phyloP scores from a whole-genome alignment of 1,284 basidiomycete genomes.

The Ustilago nuda region DNA sequence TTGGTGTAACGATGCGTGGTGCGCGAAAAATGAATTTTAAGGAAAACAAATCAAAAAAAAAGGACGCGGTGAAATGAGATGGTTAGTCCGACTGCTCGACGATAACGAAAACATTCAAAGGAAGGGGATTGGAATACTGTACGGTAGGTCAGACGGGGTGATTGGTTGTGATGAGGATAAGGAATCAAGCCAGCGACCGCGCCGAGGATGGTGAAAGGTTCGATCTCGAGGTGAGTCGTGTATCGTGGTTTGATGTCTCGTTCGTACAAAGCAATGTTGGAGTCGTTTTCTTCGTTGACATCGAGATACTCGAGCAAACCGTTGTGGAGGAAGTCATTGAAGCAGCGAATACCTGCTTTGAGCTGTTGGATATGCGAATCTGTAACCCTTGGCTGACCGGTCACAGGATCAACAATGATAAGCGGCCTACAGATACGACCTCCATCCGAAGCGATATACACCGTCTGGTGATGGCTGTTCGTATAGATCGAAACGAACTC shows the following conservation, averaged over 20 bases:
- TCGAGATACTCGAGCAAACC: constrained; percentile 99
- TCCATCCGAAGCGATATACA: constrained; percentile 97
- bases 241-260: constrained; percentile 81
- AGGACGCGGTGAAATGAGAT: too few relatives aligned
- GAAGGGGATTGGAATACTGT: neutral
- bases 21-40: too few relatives aligned
- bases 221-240: constrained; percentile 95
- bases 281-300: constrained; percentile 99
- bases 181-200: constrained; percentile 98
- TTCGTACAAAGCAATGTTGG: constrained; percentile 96
- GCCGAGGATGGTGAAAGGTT: constrained; percentile 96
- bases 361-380: constrained; percentile 84
- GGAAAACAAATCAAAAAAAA: too few relatives aligned
- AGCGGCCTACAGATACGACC: constrained; percentile 97
- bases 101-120: neutral
- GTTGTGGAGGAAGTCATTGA: constrained; percentile 92
- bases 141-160: constrained; percentile 92
- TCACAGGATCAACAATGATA: constrained; percentile 87
- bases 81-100: too few relatives aligned
- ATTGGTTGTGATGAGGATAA: constrained; percentile 99
- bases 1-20: too few relatives aligned
- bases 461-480: constrained; percentile 92
- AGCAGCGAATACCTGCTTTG: constrained; percentile 82
- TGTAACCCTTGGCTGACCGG: constrained; percentile 81
- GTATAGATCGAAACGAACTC: constrained; percentile 98